These are phyloP conservation scores for Adansonia madagascariensis DNA, from an alignment of 441 rosid genomes.

Conservation along the genomic window DNA sequence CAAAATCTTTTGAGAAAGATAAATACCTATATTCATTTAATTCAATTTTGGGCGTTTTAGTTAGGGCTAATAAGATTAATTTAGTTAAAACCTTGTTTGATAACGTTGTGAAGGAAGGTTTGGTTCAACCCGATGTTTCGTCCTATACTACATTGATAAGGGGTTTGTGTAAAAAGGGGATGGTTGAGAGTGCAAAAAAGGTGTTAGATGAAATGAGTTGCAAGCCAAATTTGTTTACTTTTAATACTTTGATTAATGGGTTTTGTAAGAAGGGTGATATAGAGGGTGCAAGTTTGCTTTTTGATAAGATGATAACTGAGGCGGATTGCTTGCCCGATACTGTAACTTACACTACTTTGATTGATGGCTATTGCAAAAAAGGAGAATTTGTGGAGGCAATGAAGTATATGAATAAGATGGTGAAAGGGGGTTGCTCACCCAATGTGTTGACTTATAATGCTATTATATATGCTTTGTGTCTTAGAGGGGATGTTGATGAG, in stretches of 20 bases:
- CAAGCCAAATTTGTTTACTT: constrained; percentile 39
- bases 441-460: constrained; percentile 43
- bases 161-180: constrained; percentile 41
- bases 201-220: constrained; percentile 50
- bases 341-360: constrained; percentile 35
- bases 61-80: constrained; percentile 29
- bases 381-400: constrained; percentile 37
- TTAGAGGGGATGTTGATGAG: constrained; percentile 41
- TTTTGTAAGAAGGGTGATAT: constrained; percentile 45
- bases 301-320: constrained; percentile 24
- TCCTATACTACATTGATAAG: constrained; percentile 44
- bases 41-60: constrained; percentile 42
- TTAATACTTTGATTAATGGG: constrained; percentile 49
- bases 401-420: constrained; percentile 28
- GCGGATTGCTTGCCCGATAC: constrained; percentile 31
- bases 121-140: constrained; percentile 39
- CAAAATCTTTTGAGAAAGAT: constrained; percentile 34
- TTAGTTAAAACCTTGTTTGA: constrained; percentile 38
- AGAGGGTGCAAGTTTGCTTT: constrained; percentile 35
- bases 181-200: constrained; percentile 42
- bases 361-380: constrained; percentile 36
- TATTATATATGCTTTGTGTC: constrained; percentile 44
- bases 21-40: constrained; percentile 41
- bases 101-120: constrained; percentile 28
- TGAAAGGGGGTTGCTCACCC: constrained; percentile 26